Percentiles rank a stretch among this genome's conserved stretches.
phyloP scores from a whole-genome alignment of 2,329 filamentous ascomycete species.

The Phialophora chinensis region DNA sequence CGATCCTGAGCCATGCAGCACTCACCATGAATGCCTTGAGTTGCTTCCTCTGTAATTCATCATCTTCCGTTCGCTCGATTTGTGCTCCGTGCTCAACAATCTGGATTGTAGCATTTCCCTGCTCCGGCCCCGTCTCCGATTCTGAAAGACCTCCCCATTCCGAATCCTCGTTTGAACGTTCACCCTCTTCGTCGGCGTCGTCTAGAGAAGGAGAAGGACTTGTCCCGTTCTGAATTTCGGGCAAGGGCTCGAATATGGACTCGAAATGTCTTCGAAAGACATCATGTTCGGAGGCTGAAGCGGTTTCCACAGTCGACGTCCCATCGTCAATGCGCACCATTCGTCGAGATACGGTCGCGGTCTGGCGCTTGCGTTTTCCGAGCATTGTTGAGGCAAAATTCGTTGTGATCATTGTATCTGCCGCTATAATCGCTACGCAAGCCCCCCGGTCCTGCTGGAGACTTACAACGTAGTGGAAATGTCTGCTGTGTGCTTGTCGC shows the following conservation, averaged over 20 bases:
- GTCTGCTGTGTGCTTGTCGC: neutral
- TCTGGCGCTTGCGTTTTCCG: conserved; percentile 58
- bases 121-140: conserved; percentile 42
- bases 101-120: conserved; percentile 48
- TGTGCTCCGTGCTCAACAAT: conserved; percentile 57
- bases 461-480: neutral
- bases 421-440: neutral
- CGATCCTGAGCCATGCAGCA: neutral
- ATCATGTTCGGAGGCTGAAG: conserved; percentile 67
- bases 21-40: conserved; percentile 79
- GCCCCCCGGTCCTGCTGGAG: too few species aligned
- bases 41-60: conserved; percentile 68
- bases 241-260: conserved; percentile 79
- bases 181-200: conserved; percentile 43
- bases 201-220: conserved; percentile 13
- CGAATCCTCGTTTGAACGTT: conserved; percentile 41
- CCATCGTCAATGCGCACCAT: conserved; percentile 34
- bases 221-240: conserved; percentile 33
- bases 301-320: conserved; percentile 16
- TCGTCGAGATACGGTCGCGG: conserved; percentile 39
- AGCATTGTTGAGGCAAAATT: conserved; percentile 43
- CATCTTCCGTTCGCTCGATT: conserved; percentile 50
- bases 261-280: conserved; percentile 87
- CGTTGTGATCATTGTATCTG: neutral
- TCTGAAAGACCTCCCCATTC: conserved; percentile 71